Evolutionary conservation across 2,329 filamentous ascomycete species (phyloP).

Genomic region (Alternaria triticimaculans): DNA sequence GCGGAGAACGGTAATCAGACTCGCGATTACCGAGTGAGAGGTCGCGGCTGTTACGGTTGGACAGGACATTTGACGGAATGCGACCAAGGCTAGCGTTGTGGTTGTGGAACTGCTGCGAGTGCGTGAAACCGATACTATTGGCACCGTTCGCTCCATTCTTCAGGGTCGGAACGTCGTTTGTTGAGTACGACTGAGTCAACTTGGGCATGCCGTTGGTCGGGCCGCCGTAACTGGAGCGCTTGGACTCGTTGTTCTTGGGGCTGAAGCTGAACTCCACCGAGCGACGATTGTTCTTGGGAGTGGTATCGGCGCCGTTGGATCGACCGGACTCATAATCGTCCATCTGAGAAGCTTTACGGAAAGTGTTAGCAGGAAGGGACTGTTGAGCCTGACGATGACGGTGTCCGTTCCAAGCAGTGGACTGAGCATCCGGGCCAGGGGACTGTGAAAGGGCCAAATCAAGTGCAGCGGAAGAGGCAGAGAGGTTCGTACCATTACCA

Average conservation of each 20-base stretch:
- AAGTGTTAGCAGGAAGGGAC: slow-evolving; percentile 63
- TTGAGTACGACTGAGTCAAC: slow-evolving; percentile 86
- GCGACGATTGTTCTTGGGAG: slow-evolving; percentile 55
- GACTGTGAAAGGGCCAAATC: slow-evolving; percentile 77
- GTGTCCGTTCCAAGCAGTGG: slow-evolving; percentile 66
- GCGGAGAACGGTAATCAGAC: slow-evolving; percentile 64
- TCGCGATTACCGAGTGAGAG: slow-evolving; percentile 60
- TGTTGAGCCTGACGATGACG: slow-evolving; percentile 71
- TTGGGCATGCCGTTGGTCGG: slow-evolving; percentile 70
- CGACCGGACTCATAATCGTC: slow-evolving; percentile 45
- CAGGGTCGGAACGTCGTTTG: slow-evolving; percentile 85
- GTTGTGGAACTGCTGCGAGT: slow-evolving; percentile 67
- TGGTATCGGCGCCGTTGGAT: slow-evolving; percentile 50
- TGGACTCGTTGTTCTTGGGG: slow-evolving; percentile 46
- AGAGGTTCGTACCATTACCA: slow-evolving; percentile 68
- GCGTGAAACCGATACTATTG: slow-evolving; percentile 49
- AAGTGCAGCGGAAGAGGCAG: slow-evolving; percentile 79
- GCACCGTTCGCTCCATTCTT: slow-evolving; percentile 66
- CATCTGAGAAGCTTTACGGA: slow-evolving; percentile 50
- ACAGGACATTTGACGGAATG: slow-evolving; percentile 71
- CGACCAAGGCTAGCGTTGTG: slow-evolving; percentile 84
- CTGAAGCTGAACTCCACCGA: slow-evolving; percentile 56
- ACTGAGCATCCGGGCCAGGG: slow-evolving; percentile 64
- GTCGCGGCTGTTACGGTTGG: slow-evolving; percentile 76
- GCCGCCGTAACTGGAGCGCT: slow-evolving; percentile 59